phyloP scores from a whole-genome alignment of 371 early-diverging fungal species.

The Zychaea mexicana region DNA sequence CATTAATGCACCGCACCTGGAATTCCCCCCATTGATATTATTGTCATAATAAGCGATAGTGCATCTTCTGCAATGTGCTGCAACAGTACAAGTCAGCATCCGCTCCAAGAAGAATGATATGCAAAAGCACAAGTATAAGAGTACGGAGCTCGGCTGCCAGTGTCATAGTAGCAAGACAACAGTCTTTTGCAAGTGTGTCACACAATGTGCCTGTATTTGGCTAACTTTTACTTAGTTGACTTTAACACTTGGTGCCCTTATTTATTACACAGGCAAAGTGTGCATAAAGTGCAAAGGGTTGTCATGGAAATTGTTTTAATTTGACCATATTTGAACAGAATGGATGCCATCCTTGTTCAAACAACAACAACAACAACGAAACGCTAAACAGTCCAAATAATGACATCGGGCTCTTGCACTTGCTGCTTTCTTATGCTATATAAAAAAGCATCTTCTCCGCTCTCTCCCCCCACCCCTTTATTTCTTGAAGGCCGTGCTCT shows the following conservation, averaged over 20 bases:
- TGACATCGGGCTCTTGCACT: not conserved
- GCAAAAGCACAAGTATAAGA: not conserved
- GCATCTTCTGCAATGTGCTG: not conserved
- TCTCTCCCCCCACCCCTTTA: not conserved
- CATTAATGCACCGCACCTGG: not conserved
- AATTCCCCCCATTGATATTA: not conserved
- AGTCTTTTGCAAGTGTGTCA: not conserved
- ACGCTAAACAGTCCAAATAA: not conserved
- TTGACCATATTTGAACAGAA: slow-evolving; percentile 3
- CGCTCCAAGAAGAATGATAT: not conserved
- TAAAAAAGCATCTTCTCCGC: not conserved
- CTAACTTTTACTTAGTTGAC: too few species aligned
- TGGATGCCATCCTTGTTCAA: not conserved
- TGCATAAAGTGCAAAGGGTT: not conserved
- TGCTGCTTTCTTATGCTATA: not conserved
- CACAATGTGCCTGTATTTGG: slow-evolving; percentile 5
- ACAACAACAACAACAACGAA: too few species aligned
- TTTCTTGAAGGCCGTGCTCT: not conserved
- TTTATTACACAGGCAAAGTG: too few species aligned
- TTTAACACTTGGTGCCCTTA: too few species aligned
- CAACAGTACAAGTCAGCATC: not conserved
- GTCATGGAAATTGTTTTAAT: slow-evolving; percentile 7
- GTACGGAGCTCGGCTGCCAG: not conserved
- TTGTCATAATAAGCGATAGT: not conserved
- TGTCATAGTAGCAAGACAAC: not conserved